Evolutionary conservation across 306 rosid genomes (phyloP), one percentile per base, ranked within the genome.

Genomic region (Glycine tomentella): DNA sequence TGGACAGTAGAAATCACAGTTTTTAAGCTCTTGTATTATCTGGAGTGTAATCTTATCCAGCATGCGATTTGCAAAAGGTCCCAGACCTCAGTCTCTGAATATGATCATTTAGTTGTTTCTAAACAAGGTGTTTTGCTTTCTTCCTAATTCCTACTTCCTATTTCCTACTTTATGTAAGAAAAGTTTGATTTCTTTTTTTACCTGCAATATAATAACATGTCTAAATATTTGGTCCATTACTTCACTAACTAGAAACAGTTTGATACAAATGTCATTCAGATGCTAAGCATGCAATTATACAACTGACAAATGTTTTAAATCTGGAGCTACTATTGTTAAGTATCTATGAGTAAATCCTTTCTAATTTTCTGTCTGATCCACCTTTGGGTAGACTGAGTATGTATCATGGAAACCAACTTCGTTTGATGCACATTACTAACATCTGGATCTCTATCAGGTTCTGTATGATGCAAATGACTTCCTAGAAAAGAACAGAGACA

Each of bases 401-500:
- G 75, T 57, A 68, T 53, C 65, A 38, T 82, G 48, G 42, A 81
- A 76, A 25, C 64, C 78, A 48, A n/a, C 50, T 83, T 82, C 69
- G 31, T 67, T 70, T 62, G 38, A 59, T 71, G n/a, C 44, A 63
- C 78, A 69, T 57, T 61, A 65, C 87, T 87, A 74, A 88, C 49
- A 62, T 77, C 69, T 78, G 49, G 57, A 67, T 45, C 79, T 81
- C 76, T 81, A 62, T 67, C 82, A 96, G 99, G 98, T 96, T 71
- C 80, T 87, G 45, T 96, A 96, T 71, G 99, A 93, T 77, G 89
- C 97, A 68, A 87, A 87, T 80, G 99, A 90, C 25, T 96, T 96
- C 86, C 84, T 92, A 85, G 93, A 87, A 75, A 90, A 92, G 90
- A 96, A 91, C 87, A 90, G 91, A 87, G 97, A 92, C 81, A 50